Percentiles rank a stretch among this genome's conserved stretches.
Conservation (phyloP, 257 asterid species). For the Scutellaria baicalensis region DNA sequence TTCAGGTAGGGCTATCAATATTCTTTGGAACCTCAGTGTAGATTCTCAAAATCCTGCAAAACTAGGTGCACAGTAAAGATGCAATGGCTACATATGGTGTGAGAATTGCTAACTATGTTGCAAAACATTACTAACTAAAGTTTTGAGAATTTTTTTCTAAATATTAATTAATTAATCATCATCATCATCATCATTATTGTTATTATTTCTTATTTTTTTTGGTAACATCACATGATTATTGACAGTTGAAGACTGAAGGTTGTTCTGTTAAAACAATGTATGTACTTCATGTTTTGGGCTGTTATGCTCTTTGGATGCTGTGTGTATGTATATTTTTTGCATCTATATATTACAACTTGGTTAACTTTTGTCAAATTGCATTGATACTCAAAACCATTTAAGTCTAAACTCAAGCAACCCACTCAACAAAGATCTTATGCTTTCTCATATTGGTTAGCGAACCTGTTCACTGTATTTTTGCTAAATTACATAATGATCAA, state of each 20-base stretch:
- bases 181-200: too few relatives aligned
- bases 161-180: too few relatives aligned
- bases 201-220: neutral
- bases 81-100: neutral
- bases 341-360: neutral
- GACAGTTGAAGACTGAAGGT: neutral
- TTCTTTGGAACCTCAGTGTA: neutral
- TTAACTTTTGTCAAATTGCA: neutral
- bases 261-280: neutral
- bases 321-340: neutral
- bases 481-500: neutral
- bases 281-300: neutral
- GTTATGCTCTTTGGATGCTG: neutral
- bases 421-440: neutral
- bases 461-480: neutral
- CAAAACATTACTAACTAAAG: neutral
- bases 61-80: neutral
- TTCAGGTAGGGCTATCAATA: conserved; percentile 57
- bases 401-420: neutral
- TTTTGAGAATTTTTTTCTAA: too few relatives aligned
- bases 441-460: neutral
- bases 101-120: neutral
- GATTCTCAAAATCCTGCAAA: neutral
- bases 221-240: neutral
- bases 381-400: neutral